Base-by-base conservation (phyloP, 768 basidiomycete species). In the Ramaria rubella region DNA sequence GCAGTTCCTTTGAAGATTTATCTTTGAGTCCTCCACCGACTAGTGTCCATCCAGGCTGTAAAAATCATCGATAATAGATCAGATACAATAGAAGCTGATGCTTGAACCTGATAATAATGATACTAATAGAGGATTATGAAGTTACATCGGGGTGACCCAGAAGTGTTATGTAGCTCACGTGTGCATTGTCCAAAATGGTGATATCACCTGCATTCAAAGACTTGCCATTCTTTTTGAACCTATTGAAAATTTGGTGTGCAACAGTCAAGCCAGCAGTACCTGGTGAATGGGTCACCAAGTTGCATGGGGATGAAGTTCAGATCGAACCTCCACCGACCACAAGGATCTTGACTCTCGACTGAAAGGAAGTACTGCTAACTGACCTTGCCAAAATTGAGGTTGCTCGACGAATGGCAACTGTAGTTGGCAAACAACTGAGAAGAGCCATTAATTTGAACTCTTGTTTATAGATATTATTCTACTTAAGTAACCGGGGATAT, bases 11-110 rank as follows among this genome's bases (percentile, higher is more conserved):
- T 40, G 82, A 78, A 15, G 76, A 69, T 70, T 95, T 94, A 40
- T 77, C 64, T 50, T 79, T 75, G 52, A 99, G 77, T 27, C 94
- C 95, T n/a, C 91, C 75, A 14, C 92, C 94, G 36, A 93, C 94
- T 40, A 96, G 81, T 1, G 94, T 95, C 93, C 94, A 97, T 72
- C 94, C 95, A 21, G 95, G 95, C 82, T 94, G 70, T 60, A 55
- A 58, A 57, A 30, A 54, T 49, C 19, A 58, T 23, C 23, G 29
- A 23, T 15, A n/a, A 45, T 19, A n/a, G n/a, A n/a, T n/a, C n/a
- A n/a, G n/a, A n/a, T n/a, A n/a, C n/a, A n/a, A n/a, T n/a, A n/a
- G n/a, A n/a, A n/a, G n/a, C n/a, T n/a, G n/a, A n/a, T 30, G 23
- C 12, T 40, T 12, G n/a, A n/a, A 85, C 86, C 73, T 90, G 86